phyloP scores from a whole-genome alignment of 768 basidiomycete genomes.

The Xerocomellus dryophilus region DNA sequence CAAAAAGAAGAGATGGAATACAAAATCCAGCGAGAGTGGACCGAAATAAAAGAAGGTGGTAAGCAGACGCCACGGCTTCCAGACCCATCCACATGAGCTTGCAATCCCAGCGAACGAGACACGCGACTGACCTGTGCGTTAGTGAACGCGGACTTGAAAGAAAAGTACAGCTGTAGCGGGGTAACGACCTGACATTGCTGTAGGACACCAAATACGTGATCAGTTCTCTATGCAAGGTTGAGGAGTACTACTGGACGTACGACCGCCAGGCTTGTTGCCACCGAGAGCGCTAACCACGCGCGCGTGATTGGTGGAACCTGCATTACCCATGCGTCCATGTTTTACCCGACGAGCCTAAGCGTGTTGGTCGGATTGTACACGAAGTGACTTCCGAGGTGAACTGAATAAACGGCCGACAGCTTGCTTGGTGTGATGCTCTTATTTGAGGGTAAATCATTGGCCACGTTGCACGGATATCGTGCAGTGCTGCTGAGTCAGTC shows the following conservation, averaged over 20 bases:
- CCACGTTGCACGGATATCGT: conserved; percentile 6
- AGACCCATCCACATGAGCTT: conserved; percentile 13
- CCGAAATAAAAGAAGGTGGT: conserved; percentile 98
- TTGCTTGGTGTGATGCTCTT: not conserved
- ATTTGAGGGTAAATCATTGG: not conserved
- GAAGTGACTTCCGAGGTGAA: not conserved
- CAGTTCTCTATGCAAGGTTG: not conserved
- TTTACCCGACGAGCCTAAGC: conserved; percentile 6
- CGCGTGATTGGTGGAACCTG: conserved; percentile 92
- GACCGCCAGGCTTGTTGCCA: conserved; percentile 80
- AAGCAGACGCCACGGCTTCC: conserved; percentile 78
- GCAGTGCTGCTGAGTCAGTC: conserved; percentile 20
- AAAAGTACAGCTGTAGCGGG: conserved; percentile 90
- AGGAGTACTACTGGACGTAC: conserved; percentile 47
- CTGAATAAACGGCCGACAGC: not conserved
- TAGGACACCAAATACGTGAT: not conserved
- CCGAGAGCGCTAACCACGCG: conserved; percentile 76
- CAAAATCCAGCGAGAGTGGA: conserved; percentile 85
- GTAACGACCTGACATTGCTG: conserved; percentile 94
- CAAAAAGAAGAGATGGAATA: conserved; percentile 99
- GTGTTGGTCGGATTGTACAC: not conserved
- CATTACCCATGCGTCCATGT: conserved; percentile 86
- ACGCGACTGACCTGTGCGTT: conserved; percentile 59
- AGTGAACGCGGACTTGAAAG: conserved; percentile 77
- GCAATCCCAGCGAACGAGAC: not conserved